Evolutionary conservation across 345 rosid genomes (phyloP).

Genomic region (Populus deltoides): DNA sequence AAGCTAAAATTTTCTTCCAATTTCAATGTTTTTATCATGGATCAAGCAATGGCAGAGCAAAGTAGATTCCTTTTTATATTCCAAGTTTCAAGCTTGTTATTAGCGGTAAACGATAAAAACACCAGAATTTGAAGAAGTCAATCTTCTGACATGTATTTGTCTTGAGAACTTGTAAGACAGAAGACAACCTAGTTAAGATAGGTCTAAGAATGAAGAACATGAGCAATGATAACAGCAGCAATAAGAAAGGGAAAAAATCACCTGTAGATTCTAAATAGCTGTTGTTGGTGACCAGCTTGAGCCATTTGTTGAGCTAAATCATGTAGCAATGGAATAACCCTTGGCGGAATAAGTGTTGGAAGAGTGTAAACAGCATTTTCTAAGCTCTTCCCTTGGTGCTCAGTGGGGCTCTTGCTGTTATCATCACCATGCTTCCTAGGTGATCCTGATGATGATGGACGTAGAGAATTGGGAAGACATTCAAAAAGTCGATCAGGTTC

Average conservation of each 20-base stretch:
- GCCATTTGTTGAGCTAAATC: slow-evolving; percentile 82
- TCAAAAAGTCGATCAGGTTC: slow-evolving; percentile 86
- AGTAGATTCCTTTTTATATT: not conserved
- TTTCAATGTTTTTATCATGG: not conserved
- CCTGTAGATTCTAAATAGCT: slow-evolving; percentile 75
- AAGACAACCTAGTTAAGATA: not conserved
- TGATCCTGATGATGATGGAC: slow-evolving; percentile 59
- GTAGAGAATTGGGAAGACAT: slow-evolving; percentile 73
- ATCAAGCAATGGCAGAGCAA: not conserved
- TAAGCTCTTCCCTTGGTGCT: slow-evolving; percentile 46
- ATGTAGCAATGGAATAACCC: slow-evolving; percentile 79
- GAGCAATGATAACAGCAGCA: not conserved
- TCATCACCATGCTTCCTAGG: slow-evolving; percentile 39
- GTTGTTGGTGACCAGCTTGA: slow-evolving; percentile 91
- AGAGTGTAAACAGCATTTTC: slow-evolving; percentile 65
- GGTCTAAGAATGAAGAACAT: not conserved
- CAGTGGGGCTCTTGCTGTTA: slow-evolving; percentile 42
- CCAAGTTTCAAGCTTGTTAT: not conserved
- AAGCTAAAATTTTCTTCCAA: not conserved
- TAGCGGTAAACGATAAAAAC: not conserved
- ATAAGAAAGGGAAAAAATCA: slow-evolving; percentile 12
- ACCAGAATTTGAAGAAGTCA: not conserved
- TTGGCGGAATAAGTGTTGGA: slow-evolving; percentile 78
- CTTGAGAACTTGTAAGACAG: not conserved
- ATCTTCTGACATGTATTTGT: not conserved